Conservation (phyloP, 306 rosid species). For the Clitoria ternatea region DNA sequence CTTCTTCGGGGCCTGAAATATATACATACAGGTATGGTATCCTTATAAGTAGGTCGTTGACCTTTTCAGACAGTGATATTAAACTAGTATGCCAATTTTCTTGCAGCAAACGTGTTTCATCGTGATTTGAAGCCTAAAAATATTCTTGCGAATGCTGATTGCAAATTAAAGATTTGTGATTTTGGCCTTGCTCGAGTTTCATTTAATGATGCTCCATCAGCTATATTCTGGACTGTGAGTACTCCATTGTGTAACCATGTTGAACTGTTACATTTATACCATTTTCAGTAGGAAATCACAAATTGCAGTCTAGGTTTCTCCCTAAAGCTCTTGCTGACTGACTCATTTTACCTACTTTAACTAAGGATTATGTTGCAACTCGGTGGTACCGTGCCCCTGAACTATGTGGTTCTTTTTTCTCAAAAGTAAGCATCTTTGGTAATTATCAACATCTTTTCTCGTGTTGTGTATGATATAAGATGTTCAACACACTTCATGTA, state of each 20-base stretch:
- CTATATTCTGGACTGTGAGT: constrained; percentile 98
- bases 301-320: neutral
- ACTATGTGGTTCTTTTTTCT: constrained; percentile 95
- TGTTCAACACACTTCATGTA: neutral
- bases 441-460: neutral
- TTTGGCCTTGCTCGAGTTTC: constrained; percentile 99
- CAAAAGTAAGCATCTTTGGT: constrained; percentile 63
- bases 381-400: constrained; percentile 99
- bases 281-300: constrained; percentile 9
- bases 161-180: constrained; percentile 96
- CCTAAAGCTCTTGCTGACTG: constrained; percentile 29
- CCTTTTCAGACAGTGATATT: neutral
- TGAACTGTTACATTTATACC: constrained; percentile 7
- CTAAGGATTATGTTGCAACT: constrained; percentile 97
- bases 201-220: constrained; percentile 90
- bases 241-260: constrained; percentile 7
- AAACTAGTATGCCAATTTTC: neutral
- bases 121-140: constrained; percentile 98
- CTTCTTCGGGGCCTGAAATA: constrained; percentile 92
- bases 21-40: constrained; percentile 85
- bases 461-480: neutral
- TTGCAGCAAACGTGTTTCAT: constrained; percentile 93
- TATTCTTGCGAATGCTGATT: constrained; percentile 96
- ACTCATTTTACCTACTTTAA: constrained; percentile 25
- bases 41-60: neutral